Evolutionary conservation across 1,139 yeast genomes (phyloP).

Genomic region (Kurtzmaniella quercitrusa): DNA sequence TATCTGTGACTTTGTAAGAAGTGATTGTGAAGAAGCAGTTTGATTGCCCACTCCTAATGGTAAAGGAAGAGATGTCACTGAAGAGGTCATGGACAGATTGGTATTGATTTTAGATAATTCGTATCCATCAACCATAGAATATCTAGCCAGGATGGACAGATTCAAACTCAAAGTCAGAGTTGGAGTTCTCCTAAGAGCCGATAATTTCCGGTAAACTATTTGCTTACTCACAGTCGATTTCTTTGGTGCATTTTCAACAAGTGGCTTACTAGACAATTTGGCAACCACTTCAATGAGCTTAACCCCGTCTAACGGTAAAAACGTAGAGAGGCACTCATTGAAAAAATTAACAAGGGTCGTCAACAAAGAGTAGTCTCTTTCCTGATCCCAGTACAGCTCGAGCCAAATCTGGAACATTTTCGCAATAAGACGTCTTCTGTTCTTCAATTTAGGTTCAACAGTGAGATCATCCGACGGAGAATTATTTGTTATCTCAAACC

Average conservation of each 20-base stretch:
- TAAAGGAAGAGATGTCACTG: constrained; percentile 36
- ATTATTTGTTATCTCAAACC: constrained; percentile 53
- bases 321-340: constrained; percentile 60
- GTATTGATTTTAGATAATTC: constrained; percentile 47
- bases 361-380: constrained; percentile 54
- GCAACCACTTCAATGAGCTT: constrained; percentile 60
- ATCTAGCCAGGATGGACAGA: constrained; percentile 24
- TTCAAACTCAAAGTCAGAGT: constrained; percentile 13
- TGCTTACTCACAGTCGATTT: constrained; percentile 20
- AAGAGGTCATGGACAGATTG: constrained; percentile 36
- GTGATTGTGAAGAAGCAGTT: constrained; percentile 33
- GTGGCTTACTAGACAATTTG: constrained; percentile 38
- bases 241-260: constrained; percentile 22
- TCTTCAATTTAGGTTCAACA: constrained; percentile 51
- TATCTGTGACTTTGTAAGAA: constrained; percentile 36
- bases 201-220: constrained; percentile 44
- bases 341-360: constrained; percentile 73
- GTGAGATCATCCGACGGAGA: constrained; percentile 26
- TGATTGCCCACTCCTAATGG: constrained; percentile 43
- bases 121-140: constrained; percentile 49
- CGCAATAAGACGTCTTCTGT: constrained; percentile 63
- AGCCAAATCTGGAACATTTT: constrained; percentile 77
- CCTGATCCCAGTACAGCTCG: constrained; percentile 80
- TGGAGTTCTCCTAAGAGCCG: constrained; percentile 25
- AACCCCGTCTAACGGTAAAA: constrained; percentile 62